These are phyloP conservation scores for Leucosporidium scottii DNA, from an alignment of 768 basidiomycete genomes.

Conservation along the genomic window DNA sequence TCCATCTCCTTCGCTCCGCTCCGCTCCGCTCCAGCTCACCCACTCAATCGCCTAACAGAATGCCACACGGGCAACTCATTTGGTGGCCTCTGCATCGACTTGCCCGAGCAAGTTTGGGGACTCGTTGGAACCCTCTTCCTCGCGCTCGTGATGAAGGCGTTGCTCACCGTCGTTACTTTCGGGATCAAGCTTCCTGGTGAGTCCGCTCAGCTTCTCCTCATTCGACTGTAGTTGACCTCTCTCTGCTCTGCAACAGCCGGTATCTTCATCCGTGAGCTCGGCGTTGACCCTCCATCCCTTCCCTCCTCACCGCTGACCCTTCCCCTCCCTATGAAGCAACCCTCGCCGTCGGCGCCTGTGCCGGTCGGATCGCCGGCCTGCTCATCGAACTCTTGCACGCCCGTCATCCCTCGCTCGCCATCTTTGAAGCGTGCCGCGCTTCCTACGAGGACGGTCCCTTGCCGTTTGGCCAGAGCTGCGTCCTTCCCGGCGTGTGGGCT, in stretches of 20 bases:
- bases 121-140: constrained; percentile 61
- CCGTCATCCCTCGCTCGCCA: constrained; percentile 52
- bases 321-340: constrained; percentile 47
- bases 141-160: constrained; percentile 73
- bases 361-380: constrained; percentile 79
- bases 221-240: not conserved
- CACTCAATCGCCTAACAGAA: constrained; percentile 50
- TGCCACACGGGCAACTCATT: constrained; percentile 59
- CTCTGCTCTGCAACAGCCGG: constrained; percentile 73
- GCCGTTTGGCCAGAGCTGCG: constrained; percentile 48
- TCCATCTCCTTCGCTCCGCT: not conserved
- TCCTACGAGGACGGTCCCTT: constrained; percentile 46
- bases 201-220: not conserved
- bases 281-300: not conserved
- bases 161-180: constrained; percentile 67
- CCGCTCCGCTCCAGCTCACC: not conserved
- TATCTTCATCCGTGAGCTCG: constrained; percentile 66
- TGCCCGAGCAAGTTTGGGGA: constrained; percentile 50
- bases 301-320: not conserved
- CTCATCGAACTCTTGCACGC: constrained; percentile 67
- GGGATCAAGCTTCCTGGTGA: constrained; percentile 41
- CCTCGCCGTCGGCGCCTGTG: constrained; percentile 84
- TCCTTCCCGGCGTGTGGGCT: constrained; percentile 26
- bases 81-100: constrained; percentile 61
- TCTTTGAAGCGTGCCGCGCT: constrained; percentile 63